A percentile compares a stretch with the other conserved stretches of the same genome.
These are phyloP conservation scores for Hirschfeldia incana DNA, from an alignment of 345 rosid genomes.

Conservation along the genomic window DNA sequence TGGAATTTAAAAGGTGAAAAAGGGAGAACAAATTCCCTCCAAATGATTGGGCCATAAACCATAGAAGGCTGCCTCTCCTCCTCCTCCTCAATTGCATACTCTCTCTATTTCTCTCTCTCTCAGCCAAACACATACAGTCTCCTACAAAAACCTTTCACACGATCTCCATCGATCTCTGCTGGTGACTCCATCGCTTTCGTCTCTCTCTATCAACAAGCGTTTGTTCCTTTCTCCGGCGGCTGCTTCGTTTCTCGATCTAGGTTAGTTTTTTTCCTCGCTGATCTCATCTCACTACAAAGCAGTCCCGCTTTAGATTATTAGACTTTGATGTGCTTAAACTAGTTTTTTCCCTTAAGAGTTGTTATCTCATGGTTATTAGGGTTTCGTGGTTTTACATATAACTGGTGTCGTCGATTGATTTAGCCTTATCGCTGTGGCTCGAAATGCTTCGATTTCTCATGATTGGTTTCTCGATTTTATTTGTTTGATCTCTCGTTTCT, in stretches of 20 bases:
- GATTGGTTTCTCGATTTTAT: background rate
- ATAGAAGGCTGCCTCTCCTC: slow-evolving; percentile 17
- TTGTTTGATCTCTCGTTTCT: background rate
- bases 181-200: slow-evolving; percentile 1
- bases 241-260: slow-evolving; percentile 22
- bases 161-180: background rate
- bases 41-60: slow-evolving; percentile 57
- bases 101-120: background rate
- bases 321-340: background rate
- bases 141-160: background rate
- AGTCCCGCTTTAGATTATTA: background rate
- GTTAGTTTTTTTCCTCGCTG: slow-evolving; percentile 8
- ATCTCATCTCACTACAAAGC: background rate
- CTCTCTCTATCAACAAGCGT: slow-evolving; percentile 3
- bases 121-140: slow-evolving; percentile 13
- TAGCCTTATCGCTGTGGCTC: background rate
- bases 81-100: background rate
- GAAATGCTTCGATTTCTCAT: background rate
- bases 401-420: slow-evolving; percentile 1
- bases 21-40: slow-evolving; percentile 69
- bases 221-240: background rate
- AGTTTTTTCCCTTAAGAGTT: background rate
- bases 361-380: background rate
- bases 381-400: background rate
- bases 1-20: slow-evolving; percentile 28